These are phyloP conservation scores for Hanseniaspora singularis DNA, from an alignment of 805 yeast genomes.

Conservation along the genomic window DNA sequence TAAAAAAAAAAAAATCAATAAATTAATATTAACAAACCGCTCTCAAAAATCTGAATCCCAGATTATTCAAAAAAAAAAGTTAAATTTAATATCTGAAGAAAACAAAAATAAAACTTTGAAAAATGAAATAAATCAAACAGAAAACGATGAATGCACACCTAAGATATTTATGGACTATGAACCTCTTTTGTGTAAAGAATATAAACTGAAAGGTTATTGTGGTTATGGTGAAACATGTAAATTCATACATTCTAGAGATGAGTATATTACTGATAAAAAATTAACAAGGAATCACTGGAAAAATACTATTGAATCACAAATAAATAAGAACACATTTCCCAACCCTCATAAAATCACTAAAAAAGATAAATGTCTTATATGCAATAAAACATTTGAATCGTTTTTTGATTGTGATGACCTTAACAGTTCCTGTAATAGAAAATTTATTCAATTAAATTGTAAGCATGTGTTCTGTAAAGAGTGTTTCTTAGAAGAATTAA, in stretches of 20 bases:
- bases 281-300: conserved; percentile 59
- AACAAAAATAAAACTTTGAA: neutral
- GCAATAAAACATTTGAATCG: conserved; percentile 36
- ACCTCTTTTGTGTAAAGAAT: conserved; percentile 91
- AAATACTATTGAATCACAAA: conserved; percentile 22
- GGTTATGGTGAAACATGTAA: conserved; percentile 97
- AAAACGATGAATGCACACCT: neutral
- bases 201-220: conserved; percentile 80
- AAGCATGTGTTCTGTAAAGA: conserved; percentile 51
- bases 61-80: too few relatives aligned
- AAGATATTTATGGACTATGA: conserved; percentile 74
- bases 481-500: conserved; percentile 43
- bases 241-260: conserved; percentile 82
- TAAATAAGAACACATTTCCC: conserved; percentile 15
- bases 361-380: conserved; percentile 49
- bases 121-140: neutral
- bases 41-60: too few relatives aligned
- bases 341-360: conserved; percentile 20
- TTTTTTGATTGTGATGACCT: too few relatives aligned
- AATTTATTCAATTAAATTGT: conserved; percentile 52
- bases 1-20: conserved; percentile 10
- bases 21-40: neutral
- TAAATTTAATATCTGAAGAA: too few relatives aligned
- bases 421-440: too few relatives aligned
- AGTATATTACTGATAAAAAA: conserved; percentile 59